Percentiles rank a stretch among this genome's conserved stretches.
These are phyloP conservation scores for Xylaria sp. DNA, from an alignment of 2,329 filamentous ascomycete genomes.

Conservation along the genomic window DNA sequence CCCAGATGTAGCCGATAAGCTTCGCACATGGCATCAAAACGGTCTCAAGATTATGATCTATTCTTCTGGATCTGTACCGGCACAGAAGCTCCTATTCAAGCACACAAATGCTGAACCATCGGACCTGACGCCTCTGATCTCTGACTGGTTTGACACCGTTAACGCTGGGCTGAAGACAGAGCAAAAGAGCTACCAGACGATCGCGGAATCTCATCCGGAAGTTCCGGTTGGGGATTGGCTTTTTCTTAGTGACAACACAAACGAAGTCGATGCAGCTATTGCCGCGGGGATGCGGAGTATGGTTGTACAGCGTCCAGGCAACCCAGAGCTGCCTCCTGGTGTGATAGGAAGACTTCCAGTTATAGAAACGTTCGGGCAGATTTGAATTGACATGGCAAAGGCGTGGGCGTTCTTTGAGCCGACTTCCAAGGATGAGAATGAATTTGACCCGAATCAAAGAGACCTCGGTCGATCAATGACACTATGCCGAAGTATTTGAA, in stretches of 20 bases:
- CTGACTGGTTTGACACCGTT: slow-evolving; percentile 81
- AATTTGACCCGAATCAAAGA: slow-evolving; percentile 15
- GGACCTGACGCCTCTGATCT: slow-evolving; percentile 70
- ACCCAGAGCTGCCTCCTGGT: slow-evolving; percentile 68
- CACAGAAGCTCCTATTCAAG: slow-evolving; percentile 82
- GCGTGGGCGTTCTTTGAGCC: slow-evolving; percentile 19
- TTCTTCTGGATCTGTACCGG: slow-evolving; percentile 82
- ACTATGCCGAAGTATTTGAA: not conserved
- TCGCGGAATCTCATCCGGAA: slow-evolving; percentile 62
- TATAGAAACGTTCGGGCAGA: slow-evolving; percentile 48
- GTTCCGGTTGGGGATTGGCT: slow-evolving; percentile 67
- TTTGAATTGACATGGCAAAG: slow-evolving; percentile 38
- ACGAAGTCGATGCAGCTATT: slow-evolving; percentile 72
- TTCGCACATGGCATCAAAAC: slow-evolving; percentile 67
- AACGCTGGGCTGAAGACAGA: slow-evolving; percentile 82
- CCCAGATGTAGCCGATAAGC: slow-evolving; percentile 74
- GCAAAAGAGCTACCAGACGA: slow-evolving; percentile 72
- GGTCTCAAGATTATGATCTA: slow-evolving; percentile 77
- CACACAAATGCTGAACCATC: slow-evolving; percentile 69
- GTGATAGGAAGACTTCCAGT: slow-evolving; percentile 53
- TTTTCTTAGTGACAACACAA: slow-evolving; percentile 85
- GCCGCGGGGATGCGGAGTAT: slow-evolving; percentile 71
- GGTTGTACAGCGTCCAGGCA: slow-evolving; percentile 75
- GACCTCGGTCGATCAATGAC: not conserved
- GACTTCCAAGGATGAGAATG: slow-evolving; percentile 1